Evolutionary conservation across 2,329 filamentous ascomycete genomes (phyloP).

Genomic region (Fonsecaea erecta): DNA sequence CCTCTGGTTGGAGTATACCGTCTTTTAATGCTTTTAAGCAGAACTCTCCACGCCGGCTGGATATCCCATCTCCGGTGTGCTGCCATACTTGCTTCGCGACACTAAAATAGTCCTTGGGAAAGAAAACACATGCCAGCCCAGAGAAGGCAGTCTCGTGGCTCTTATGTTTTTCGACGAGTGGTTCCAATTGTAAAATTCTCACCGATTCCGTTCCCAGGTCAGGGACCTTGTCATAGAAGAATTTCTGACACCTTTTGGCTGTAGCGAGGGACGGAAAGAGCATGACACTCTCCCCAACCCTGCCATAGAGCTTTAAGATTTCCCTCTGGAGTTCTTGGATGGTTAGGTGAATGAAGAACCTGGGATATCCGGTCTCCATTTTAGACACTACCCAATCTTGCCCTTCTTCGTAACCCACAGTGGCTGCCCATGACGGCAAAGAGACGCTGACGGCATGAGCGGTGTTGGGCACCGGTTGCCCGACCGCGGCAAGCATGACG

Average conservation of each 20-base stretch:
- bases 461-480: constrained; percentile 78
- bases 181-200: constrained; percentile 65
- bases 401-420: constrained; percentile 92
- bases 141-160: constrained; percentile 57
- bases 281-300: constrained; percentile 65
- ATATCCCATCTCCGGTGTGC: constrained; percentile 89
- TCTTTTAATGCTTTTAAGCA: constrained; percentile 76
- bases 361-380: constrained; percentile 90
- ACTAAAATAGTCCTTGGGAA: constrained; percentile 67
- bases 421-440: constrained; percentile 87
- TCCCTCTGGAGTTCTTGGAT: constrained; percentile 75
- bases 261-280: constrained; percentile 75
- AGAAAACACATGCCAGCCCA: constrained; percentile 72
- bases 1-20: constrained; percentile 59
- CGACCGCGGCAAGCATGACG: constrained; percentile 49
- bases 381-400: constrained; percentile 81
- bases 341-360: constrained; percentile 88
- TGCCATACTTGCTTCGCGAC: constrained; percentile 97
- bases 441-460: constrained; percentile 93
- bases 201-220: constrained; percentile 57
- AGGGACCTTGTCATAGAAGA: constrained; percentile 67
- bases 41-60: constrained; percentile 88
- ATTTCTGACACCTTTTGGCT: constrained; percentile 74
- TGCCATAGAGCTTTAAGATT: constrained; percentile 68
- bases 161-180: constrained; percentile 61